phyloP scores from a whole-genome alignment of 805 yeast species.

The Zygosaccharomyces siamensis region DNA sequence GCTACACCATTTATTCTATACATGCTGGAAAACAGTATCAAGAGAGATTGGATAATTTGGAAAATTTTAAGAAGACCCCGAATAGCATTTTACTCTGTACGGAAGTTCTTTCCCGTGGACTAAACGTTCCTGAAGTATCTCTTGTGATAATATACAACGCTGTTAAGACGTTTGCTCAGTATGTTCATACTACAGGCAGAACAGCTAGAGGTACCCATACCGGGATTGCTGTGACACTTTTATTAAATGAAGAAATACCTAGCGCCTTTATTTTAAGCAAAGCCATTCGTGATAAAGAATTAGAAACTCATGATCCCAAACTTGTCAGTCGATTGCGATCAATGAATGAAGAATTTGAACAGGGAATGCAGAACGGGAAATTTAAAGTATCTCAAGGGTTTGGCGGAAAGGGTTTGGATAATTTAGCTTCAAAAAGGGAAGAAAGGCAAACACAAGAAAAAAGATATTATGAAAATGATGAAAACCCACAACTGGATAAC shows the following conservation, averaged over 20 bases:
- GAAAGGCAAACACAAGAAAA: slow-evolving; percentile 24
- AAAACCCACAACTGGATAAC: slow-evolving; percentile 9
- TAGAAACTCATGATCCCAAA: slow-evolving; percentile 39
- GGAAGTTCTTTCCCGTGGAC: slow-evolving; percentile 90
- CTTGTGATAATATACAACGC: slow-evolving; percentile 78
- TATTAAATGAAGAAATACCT: slow-evolving; percentile 58
- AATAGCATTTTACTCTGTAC: slow-evolving; percentile 76
- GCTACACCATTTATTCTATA: slow-evolving; percentile 56
- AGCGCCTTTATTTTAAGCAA: slow-evolving; percentile 54
- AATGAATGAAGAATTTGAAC: slow-evolving; percentile 52
- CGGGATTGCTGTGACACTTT: slow-evolving; percentile 74
- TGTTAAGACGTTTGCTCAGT: slow-evolving; percentile 89
- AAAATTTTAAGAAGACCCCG: slow-evolving; percentile 60
- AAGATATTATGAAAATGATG: slow-evolving; percentile 13
- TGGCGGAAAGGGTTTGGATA: slow-evolving; percentile 88
- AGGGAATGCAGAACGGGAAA: slow-evolving; percentile 62
- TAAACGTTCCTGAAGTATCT: slow-evolving; percentile 83
- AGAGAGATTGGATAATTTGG: slow-evolving; percentile 72
- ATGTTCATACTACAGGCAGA: slow-evolving; percentile 92
- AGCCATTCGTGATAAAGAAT: slow-evolving; percentile 46
- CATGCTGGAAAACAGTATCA: slow-evolving; percentile 92
- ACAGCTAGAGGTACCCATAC: slow-evolving; percentile 86
- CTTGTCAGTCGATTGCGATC: slow-evolving; percentile 37
- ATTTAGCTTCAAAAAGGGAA: slow-evolving; percentile 50
- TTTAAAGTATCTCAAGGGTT: slow-evolving; percentile 69